Percentiles rank a stretch among this genome's conserved stretches.
Conservation (phyloP, 352 stramenopile species). For the Phytopythium helicoides region DNA sequence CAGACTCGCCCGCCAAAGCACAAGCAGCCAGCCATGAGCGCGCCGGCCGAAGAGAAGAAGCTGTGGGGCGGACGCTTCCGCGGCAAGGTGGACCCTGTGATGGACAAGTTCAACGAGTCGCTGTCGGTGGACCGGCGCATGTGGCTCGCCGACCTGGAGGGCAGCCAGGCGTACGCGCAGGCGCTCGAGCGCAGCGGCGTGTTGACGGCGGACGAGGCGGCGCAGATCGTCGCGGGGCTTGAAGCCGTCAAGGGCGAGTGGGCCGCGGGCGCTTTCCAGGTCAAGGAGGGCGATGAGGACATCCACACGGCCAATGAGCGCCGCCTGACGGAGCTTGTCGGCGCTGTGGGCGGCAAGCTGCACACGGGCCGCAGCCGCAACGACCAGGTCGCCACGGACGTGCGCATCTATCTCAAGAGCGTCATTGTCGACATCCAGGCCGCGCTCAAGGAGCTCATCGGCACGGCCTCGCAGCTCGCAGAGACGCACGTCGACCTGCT, state of each 20-base stretch:
- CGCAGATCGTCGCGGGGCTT: slow-evolving; percentile 86
- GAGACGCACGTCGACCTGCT: slow-evolving; percentile 94
- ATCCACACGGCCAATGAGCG: slow-evolving; percentile 99
- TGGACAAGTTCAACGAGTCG: slow-evolving; percentile 99
- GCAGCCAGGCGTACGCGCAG: slow-evolving; percentile 95
- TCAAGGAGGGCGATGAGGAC: slow-evolving; percentile 96
- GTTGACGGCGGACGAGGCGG: slow-evolving; percentile 88
- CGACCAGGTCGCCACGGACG: slow-evolving; percentile 98
- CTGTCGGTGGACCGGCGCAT: slow-evolving; percentile 97
- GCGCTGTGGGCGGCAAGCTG: slow-evolving; percentile 95
- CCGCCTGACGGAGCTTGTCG: slow-evolving; percentile 96
- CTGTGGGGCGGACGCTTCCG: slow-evolving; percentile 93
- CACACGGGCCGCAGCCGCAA: slow-evolving; percentile 96
- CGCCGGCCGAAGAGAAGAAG: slow-evolving; percentile 62
- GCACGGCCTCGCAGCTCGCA: slow-evolving; percentile 83
- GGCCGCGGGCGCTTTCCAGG: slow-evolving; percentile 68
- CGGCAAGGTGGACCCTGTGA: slow-evolving; percentile 94
- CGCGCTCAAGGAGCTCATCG: slow-evolving; percentile 92
- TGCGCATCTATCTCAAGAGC: slow-evolving; percentile 93
- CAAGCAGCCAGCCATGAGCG: slow-evolving; percentile 15
- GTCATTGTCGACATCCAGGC: slow-evolving; percentile 60
- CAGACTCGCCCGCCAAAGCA: not conserved
- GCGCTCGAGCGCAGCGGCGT: slow-evolving; percentile 90
- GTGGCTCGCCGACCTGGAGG: slow-evolving; percentile 95
- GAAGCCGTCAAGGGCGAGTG: slow-evolving; percentile 89